phyloP scores from a whole-genome alignment of 108 stramenopile genomes.

The Nitzschia sp. region DNA sequence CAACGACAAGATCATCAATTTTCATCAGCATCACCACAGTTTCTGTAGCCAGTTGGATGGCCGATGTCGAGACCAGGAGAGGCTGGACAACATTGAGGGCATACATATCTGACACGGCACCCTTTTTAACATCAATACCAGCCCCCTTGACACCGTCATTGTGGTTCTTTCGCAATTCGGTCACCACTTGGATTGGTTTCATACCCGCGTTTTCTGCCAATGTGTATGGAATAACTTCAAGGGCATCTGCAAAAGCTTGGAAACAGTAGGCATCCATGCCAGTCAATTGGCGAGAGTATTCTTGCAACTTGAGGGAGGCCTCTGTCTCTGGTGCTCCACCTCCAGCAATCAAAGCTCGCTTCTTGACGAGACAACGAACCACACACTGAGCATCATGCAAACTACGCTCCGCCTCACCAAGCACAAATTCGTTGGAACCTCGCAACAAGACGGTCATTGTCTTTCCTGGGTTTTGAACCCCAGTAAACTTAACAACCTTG shows the following conservation, averaged over 20 bases:
- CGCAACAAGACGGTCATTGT: conserved; percentile 95
- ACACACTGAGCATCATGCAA: conserved; percentile 99
- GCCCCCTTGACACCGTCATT: conserved; percentile 82
- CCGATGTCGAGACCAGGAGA: conserved; percentile 89
- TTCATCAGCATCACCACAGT: conserved; percentile 98
- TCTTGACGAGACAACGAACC: conserved; percentile 94
- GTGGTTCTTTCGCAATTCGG: conserved; percentile 90
- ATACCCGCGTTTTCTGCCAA: conserved; percentile 99
- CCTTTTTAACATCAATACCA: conserved; percentile 95
- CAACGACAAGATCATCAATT: conserved; percentile 94
- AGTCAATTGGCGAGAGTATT: conserved; percentile 71
- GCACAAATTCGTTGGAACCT: conserved; percentile 95
- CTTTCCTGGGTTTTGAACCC: conserved; percentile 85
- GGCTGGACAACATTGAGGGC: conserved; percentile 94
- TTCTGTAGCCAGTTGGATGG: conserved; percentile 95
- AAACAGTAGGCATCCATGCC: conserved; percentile 97
- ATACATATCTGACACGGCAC: conserved; percentile 94
- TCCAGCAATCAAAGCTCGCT: conserved; percentile 94
- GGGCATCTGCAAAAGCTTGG: conserved; percentile 95
- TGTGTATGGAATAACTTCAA: conserved; percentile 99
- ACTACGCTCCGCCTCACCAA: conserved; percentile 97
- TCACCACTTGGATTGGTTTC: conserved; percentile 97
- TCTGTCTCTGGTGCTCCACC: conserved; percentile 98
- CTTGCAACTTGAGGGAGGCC: conserved; percentile 77
- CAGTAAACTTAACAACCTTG: conserved; percentile 97